phyloP scores from a whole-genome alignment of 1,139 yeast genomes.

The Pneumocystis carinii region DNA sequence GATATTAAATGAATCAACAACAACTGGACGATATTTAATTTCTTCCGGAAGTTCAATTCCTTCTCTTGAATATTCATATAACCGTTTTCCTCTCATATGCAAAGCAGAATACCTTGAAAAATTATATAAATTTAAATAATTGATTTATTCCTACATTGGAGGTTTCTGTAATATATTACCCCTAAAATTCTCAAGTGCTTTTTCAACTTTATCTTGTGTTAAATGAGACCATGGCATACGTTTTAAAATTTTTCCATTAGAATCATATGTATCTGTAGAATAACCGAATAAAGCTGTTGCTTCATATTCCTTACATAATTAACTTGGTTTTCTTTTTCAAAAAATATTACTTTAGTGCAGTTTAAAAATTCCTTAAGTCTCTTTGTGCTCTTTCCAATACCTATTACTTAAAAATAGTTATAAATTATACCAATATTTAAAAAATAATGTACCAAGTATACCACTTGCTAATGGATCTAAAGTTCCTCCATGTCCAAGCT shows the following conservation, averaged over 20 bases:
- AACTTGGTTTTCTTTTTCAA: neutral
- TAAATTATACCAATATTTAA: neutral
- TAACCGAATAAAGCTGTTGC: slow-evolving; percentile 78
- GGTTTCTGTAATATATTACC: slow-evolving; percentile 84
- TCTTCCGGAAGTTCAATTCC: slow-evolving; percentile 72
- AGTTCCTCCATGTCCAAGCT: slow-evolving; percentile 98
- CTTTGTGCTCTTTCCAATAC: slow-evolving; percentile 83
- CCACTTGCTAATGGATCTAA: slow-evolving; percentile 92
- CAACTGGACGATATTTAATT: slow-evolving; percentile 62
- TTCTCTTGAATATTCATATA: slow-evolving; percentile 86
- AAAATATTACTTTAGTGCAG: slow-evolving; percentile 29
- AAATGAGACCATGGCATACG: slow-evolving; percentile 44
- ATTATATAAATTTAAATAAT: neutral
- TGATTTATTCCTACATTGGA: slow-evolving; percentile 39
- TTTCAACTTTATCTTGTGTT: slow-evolving; percentile 37
- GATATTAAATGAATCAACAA: slow-evolving; percentile 41
- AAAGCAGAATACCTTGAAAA: slow-evolving; percentile 52
- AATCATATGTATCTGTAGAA: slow-evolving; percentile 86
- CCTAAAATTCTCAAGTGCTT: slow-evolving; percentile 42
- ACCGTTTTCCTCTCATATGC: slow-evolving; percentile 84
- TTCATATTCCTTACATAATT: slow-evolving; percentile 42
- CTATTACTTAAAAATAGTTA: slow-evolving; percentile 39
- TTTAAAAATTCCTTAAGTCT: slow-evolving; percentile 56
- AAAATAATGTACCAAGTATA: slow-evolving; percentile 30
- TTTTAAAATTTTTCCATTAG: slow-evolving; percentile 67